A percentile compares a stretch with the other conserved stretches of the same genome.
Evolutionary conservation across 345 rosid species (phyloP).

Genomic region (Acer negundo): DNA sequence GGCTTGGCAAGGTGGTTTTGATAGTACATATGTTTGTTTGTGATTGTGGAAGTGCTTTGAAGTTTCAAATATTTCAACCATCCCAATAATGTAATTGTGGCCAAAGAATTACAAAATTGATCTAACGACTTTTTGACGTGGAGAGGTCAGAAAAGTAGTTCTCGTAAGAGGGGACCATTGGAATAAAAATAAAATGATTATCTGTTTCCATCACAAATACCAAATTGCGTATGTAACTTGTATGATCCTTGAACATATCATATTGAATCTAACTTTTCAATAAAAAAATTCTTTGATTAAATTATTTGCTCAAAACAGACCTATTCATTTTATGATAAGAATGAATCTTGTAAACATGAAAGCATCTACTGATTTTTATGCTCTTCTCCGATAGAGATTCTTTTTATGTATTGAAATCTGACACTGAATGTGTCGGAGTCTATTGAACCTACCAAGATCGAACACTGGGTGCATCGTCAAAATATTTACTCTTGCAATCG

Average conservation of each 20-base stretch:
- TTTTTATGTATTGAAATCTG: too few species aligned
- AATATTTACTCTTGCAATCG: too few species aligned
- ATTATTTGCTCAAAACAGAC: background rate
- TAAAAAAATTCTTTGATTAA: background rate
- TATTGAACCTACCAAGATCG: too few species aligned
- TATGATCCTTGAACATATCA: background rate
- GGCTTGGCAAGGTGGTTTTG: too few species aligned
- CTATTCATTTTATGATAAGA: background rate
- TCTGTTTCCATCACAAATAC: background rate
- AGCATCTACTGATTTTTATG: background rate
- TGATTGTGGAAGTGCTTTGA: background rate
- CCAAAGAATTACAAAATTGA: background rate
- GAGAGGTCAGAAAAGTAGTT: background rate
- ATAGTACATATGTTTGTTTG: background rate
- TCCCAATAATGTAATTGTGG: background rate
- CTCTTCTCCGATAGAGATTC: too few species aligned
- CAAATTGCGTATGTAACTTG: background rate
- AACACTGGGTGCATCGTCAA: too few species aligned
- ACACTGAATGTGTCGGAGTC: too few species aligned
- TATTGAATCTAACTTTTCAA: background rate
- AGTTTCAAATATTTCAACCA: too few species aligned
- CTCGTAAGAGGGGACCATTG: background rate
- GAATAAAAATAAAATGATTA: background rate
- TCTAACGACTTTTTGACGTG: background rate
- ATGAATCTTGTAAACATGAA: background rate